Evolutionary conservation across 768 basidiomycete species (phyloP).

Genomic region (Auricularia heimuer): DNA sequence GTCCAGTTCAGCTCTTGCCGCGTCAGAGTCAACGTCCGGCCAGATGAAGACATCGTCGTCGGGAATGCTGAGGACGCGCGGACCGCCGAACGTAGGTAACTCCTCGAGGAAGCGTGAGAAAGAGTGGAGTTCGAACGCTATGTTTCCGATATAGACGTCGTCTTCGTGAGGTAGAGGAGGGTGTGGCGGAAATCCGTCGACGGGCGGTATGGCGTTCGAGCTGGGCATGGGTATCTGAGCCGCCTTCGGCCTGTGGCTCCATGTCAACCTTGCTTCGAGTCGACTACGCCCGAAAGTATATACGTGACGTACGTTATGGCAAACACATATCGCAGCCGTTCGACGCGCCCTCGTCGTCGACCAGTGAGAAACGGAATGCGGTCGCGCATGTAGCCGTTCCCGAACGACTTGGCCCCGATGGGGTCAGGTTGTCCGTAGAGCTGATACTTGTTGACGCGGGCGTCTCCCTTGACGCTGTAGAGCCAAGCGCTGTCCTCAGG

Average conservation of each 20-base stretch:
- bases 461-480: neutral
- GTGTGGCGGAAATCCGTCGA: neutral
- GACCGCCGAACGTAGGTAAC: no score
- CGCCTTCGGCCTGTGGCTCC: neutral
- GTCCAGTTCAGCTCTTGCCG: neutral
- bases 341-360: neutral
- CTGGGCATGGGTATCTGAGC: neutral
- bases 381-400: neutral
- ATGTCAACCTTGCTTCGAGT: neutral
- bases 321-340: neutral
- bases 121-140: neutral
- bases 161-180: neutral
- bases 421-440: neutral
- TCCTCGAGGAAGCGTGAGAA: neutral
- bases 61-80: neutral
- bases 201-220: neutral
- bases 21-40: neutral
- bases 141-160: neutral
- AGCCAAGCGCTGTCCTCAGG: neutral
- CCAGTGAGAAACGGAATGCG: neutral
- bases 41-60: neutral
- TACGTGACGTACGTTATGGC: neutral
- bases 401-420: neutral
- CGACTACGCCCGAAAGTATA: neutral
- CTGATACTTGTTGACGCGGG: slow-evolving; percentile 1